A percentile compares a stretch with the other conserved stretches of the same genome.
Conservation (phyloP, 768 basidiomycete genomes). For the Cyclocybe cylindracea region DNA sequence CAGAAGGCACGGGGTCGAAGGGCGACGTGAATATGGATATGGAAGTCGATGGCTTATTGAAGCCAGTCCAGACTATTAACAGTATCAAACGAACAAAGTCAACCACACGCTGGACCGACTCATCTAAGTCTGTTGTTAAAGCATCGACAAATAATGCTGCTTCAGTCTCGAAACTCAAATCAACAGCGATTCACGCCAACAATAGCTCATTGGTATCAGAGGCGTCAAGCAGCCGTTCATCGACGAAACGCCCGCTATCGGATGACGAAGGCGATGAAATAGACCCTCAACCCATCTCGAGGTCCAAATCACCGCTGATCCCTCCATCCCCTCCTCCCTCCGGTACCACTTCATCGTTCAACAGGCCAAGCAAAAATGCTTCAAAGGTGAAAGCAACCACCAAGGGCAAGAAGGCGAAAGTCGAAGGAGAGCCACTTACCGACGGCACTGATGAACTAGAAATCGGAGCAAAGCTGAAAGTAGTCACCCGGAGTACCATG, state of each 20-base stretch:
- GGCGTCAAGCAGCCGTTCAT: conserved; percentile 21
- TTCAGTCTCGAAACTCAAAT: not conserved
- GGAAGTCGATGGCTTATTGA: no score
- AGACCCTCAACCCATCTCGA: conserved; percentile 17
- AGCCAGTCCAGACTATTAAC: no score
- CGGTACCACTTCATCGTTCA: conserved; percentile 21
- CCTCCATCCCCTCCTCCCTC: conserved; percentile 72
- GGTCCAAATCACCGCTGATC: conserved; percentile 39
- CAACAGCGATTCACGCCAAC: conserved; percentile 2
- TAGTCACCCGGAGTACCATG: conserved; percentile 29
- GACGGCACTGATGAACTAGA: conserved; percentile 31
- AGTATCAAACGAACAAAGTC: no score
- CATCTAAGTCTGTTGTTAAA: not conserved
- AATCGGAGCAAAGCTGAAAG: conserved; percentile 31
- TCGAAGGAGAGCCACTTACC: conserved; percentile 27
- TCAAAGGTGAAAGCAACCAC: conserved; percentile 41
- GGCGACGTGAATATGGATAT: conserved; percentile 2
- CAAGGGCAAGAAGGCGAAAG: conserved; percentile 45
- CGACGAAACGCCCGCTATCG: conserved; percentile 46
- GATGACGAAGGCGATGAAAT: conserved; percentile 28
- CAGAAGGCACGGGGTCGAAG: conserved; percentile 21
- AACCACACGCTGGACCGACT: no score
- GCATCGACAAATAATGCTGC: not conserved
- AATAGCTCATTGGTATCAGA: conserved; percentile 6
- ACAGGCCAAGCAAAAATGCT: conserved; percentile 22